Evolutionary conservation across 352 stramenopile genomes (phyloP).

Genomic region (Saprolegnia diclina): DNA sequence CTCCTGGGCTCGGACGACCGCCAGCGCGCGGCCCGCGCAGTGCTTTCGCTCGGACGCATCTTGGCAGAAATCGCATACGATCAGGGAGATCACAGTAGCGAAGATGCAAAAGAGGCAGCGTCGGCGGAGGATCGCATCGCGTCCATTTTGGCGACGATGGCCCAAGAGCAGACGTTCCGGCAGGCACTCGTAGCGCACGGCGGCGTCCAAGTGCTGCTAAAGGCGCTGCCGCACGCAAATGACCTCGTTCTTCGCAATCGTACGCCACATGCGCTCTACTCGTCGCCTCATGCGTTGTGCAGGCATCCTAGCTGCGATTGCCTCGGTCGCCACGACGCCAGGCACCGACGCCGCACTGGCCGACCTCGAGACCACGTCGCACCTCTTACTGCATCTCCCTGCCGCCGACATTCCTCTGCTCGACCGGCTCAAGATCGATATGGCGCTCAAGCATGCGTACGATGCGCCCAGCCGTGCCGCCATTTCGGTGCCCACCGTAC

Average conservation of each 20-base stretch:
- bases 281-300: not conserved
- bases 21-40: not conserved
- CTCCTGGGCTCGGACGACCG: slow-evolving; percentile 6
- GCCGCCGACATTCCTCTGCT: not conserved
- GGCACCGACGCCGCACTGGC: slow-evolving; percentile 8
- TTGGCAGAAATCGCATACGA: slow-evolving; percentile 7
- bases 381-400: slow-evolving; percentile 14
- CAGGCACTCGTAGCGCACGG: slow-evolving; percentile 15
- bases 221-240: slow-evolving; percentile 8
- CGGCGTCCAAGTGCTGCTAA: slow-evolving; percentile 8
- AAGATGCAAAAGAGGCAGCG: not conserved
- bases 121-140: slow-evolving; percentile 8
- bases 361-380: slow-evolving; percentile 18
- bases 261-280: not conserved
- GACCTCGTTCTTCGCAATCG: slow-evolving; percentile 11
- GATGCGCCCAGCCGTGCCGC: not conserved
- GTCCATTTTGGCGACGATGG: slow-evolving; percentile 17
- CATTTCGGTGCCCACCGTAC: not conserved
- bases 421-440: slow-evolving; percentile 12
- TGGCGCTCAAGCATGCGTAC: not conserved
- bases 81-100: too few species aligned
- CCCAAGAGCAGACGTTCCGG: slow-evolving; percentile 21
- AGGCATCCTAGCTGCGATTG: slow-evolving; percentile 24
- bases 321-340: slow-evolving; percentile 14
- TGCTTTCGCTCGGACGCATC: slow-evolving; percentile 18